Evolutionary conservation across 768 basidiomycete genomes (phyloP).

Genomic region (Mycena maculata): DNA sequence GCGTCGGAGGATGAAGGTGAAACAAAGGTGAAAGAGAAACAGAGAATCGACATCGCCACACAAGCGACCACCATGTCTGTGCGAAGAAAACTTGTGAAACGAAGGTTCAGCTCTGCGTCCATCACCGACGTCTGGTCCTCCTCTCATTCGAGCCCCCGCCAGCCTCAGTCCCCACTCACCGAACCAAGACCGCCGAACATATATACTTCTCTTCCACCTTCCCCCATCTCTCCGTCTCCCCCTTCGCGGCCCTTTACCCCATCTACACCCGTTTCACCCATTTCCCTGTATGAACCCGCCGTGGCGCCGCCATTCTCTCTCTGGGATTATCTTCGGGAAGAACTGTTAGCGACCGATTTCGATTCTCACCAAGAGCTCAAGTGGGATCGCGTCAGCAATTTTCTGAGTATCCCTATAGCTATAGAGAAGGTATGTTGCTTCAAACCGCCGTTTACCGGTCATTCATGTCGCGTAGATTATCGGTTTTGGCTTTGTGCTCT

Average conservation of each 20-base stretch:
- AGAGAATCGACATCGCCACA: too few relatives aligned
- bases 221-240: conserved; percentile 69
- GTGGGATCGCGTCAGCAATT: conserved; percentile 97
- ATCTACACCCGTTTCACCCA: conserved; percentile 46
- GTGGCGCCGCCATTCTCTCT: conserved; percentile 74
- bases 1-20: too few relatives aligned
- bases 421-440: conserved; percentile 84
- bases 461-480: conserved; percentile 70
- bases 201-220: conserved; percentile 81
- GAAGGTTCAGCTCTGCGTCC: conserved; percentile 31
- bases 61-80: neutral
- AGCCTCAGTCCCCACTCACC: conserved; percentile 19
- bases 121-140: conserved; percentile 21
- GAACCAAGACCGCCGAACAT: conserved; percentile 52
- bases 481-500: conserved; percentile 91
- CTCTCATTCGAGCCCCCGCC: conserved; percentile 22
- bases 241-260: conserved; percentile 48
- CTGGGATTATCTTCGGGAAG: conserved; percentile 93
- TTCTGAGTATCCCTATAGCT: conserved; percentile 90
- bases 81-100: conserved; percentile 23
- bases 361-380: conserved; percentile 94
- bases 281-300: conserved; percentile 34
- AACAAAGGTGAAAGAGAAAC: too few relatives aligned
- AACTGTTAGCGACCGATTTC: conserved; percentile 91
- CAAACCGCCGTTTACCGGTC: neutral